A percentile compares a stretch with the other conserved stretches of the same genome.
phyloP scores from a whole-genome alignment of 2,329 filamentous ascomycete species.

The Dendrostoma leiphaemia region DNA sequence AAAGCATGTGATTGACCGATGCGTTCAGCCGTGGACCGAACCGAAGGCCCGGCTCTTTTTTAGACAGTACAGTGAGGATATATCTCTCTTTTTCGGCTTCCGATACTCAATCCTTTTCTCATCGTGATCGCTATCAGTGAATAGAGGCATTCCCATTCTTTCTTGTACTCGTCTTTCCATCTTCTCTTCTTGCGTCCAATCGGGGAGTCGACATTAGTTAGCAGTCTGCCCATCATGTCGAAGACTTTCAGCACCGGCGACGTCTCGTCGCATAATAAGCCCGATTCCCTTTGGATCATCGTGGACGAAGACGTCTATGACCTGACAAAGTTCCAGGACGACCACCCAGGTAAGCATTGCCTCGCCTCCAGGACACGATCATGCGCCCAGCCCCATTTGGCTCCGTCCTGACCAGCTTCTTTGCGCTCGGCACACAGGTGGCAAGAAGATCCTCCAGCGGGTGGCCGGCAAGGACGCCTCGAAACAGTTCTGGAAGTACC shows the following conservation, averaged over 20 bases:
- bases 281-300: constrained; percentile 81
- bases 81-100: too few relatives aligned
- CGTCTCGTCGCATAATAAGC: constrained; percentile 88
- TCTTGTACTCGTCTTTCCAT: constrained; percentile 2
- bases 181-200: constrained; percentile 1
- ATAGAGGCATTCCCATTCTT: not conserved
- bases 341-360: constrained; percentile 74
- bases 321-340: constrained; percentile 81
- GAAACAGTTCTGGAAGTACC: constrained; percentile 71
- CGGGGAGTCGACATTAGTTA: too few relatives aligned
- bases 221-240: constrained; percentile 73
- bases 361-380: too few relatives aligned
- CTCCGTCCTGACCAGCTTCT: not conserved
- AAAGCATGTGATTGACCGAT: constrained; percentile 5
- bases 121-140: too few relatives aligned
- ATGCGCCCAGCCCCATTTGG: too few relatives aligned
- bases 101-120: not conserved
- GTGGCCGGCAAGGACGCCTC: constrained; percentile 66
- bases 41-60: too few relatives aligned
- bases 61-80: too few relatives aligned
- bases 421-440: constrained; percentile 37
- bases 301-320: constrained; percentile 97
- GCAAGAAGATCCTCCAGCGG: constrained; percentile 63
- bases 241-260: constrained; percentile 81
- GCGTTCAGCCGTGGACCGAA: not conserved